Evolutionary conservation across 148 eudicot species (phyloP).

Genomic region (Pharnaceum exiguum): DNA sequence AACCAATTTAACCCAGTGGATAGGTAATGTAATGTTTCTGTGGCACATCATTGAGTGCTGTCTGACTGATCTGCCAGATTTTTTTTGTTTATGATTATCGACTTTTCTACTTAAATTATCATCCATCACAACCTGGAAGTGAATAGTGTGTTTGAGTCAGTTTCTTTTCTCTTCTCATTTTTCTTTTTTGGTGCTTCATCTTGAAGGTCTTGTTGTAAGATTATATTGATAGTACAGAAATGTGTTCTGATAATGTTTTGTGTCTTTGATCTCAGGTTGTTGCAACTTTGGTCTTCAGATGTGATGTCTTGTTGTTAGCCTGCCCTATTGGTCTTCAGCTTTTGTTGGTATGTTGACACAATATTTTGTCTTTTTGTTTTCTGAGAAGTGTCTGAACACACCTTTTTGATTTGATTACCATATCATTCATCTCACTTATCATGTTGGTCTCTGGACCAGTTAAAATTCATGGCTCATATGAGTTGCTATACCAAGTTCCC

Average conservation of each 20-base stretch:
- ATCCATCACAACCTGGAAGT: too few relatives aligned
- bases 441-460: neutral
- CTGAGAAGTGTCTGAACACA: neutral
- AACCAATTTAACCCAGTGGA: too few relatives aligned
- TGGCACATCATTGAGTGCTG: too few relatives aligned
- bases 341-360: conserved; percentile 60
- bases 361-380: neutral
- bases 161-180: neutral
- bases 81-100: too few relatives aligned
- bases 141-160: too few relatives aligned
- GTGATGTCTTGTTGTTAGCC: conserved; percentile 79
- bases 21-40: too few relatives aligned
- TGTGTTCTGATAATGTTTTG: conserved; percentile 12
- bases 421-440: neutral
- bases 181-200: neutral
- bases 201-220: neutral
- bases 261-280: conserved; percentile 56
- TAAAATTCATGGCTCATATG: too few relatives aligned
- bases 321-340: conserved; percentile 83
- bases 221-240: neutral
- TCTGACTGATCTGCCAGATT: too few relatives aligned
- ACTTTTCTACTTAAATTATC: too few relatives aligned
- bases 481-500: too few relatives aligned
- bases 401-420: neutral
- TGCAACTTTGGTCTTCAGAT: conserved; percentile 79